A percentile compares a stretch with the other conserved stretches of the same genome.
phyloP scores from a whole-genome alignment of 2,329 filamentous ascomycete genomes.

The Hypoxylon rubiginosum region DNA sequence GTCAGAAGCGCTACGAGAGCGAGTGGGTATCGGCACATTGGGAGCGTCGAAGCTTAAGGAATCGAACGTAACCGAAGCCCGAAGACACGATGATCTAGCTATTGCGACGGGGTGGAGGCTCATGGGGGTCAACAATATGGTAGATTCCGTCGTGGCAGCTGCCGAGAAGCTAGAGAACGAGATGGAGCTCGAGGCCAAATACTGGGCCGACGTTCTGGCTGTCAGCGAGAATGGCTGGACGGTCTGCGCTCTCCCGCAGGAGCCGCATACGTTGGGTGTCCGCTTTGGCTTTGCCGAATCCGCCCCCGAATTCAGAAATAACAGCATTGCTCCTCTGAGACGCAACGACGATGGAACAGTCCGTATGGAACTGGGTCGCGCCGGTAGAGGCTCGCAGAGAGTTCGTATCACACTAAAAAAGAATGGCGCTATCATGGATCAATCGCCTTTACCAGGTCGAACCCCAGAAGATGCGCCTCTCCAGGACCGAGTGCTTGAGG shows the following conservation, averaged over 20 bases:
- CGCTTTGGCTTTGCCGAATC: slow-evolving; percentile 90
- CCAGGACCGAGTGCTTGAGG: slow-evolving; percentile 78
- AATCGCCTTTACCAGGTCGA: slow-evolving; percentile 64
- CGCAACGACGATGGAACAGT: slow-evolving; percentile 81
- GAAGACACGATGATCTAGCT: slow-evolving; percentile 68
- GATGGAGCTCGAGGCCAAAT: slow-evolving; percentile 83
- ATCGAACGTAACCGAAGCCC: slow-evolving; percentile 69
- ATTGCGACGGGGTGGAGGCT: slow-evolving; percentile 80
- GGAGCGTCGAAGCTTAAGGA: slow-evolving; percentile 75
- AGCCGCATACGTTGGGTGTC: slow-evolving; percentile 82
- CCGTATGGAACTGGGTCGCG: slow-evolving; percentile 74
- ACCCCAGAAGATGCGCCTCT: slow-evolving; percentile 70
- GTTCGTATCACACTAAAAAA: slow-evolving; percentile 77
- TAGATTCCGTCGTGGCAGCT: slow-evolving; percentile 79
- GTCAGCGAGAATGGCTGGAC: slow-evolving; percentile 90
- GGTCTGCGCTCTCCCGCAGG: slow-evolving; percentile 80
- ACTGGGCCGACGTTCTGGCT: slow-evolving; percentile 88
- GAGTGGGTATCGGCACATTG: slow-evolving; percentile 80
- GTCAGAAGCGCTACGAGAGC: slow-evolving; percentile 76
- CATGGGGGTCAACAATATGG: slow-evolving; percentile 80
- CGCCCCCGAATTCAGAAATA: slow-evolving; percentile 70
- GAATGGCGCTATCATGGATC: slow-evolving; percentile 70
- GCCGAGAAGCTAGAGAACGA: slow-evolving; percentile 81
- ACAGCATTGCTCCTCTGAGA: slow-evolving; percentile 84
- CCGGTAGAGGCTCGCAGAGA: slow-evolving; percentile 67